Evolutionary conservation across 306 rosid genomes (phyloP).

Genomic region (Castanopsis chinensis): DNA sequence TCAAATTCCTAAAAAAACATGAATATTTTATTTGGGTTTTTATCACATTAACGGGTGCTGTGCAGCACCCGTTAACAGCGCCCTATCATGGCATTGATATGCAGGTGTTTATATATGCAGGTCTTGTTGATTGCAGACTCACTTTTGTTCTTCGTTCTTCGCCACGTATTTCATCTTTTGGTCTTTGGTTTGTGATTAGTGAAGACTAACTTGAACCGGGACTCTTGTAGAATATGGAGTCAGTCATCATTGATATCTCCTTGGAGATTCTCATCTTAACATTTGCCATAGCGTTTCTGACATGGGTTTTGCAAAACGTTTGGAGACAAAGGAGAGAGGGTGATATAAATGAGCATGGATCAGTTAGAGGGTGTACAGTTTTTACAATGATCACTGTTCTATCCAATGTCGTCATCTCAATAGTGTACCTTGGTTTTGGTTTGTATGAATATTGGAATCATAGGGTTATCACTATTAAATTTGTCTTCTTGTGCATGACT

Average conservation of each 20-base stretch:
- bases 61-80: no score
- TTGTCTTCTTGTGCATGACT: constrained; percentile 38
- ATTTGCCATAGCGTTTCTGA: constrained; percentile 45
- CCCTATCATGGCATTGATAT: neutral
- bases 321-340: constrained; percentile 29
- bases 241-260: constrained; percentile 28
- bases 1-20: no score
- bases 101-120: neutral
- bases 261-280: constrained; percentile 40
- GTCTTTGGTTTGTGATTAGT: neutral
- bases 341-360: constrained; percentile 10
- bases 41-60: no score
- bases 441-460: constrained; percentile 29
- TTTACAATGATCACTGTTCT: constrained; percentile 33
- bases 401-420: constrained; percentile 35
- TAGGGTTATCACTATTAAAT: constrained; percentile 20
- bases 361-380: constrained; percentile 3
- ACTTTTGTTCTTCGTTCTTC: neutral
- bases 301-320: constrained; percentile 53
- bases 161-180: neutral
- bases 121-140: neutral
- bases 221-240: neutral
- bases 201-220: neutral
- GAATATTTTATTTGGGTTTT: no score
- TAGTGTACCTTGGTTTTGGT: constrained; percentile 40